Evolutionary conservation across 1,284 basidiomycete species (phyloP).

Genomic region (Grifola frondosa): DNA sequence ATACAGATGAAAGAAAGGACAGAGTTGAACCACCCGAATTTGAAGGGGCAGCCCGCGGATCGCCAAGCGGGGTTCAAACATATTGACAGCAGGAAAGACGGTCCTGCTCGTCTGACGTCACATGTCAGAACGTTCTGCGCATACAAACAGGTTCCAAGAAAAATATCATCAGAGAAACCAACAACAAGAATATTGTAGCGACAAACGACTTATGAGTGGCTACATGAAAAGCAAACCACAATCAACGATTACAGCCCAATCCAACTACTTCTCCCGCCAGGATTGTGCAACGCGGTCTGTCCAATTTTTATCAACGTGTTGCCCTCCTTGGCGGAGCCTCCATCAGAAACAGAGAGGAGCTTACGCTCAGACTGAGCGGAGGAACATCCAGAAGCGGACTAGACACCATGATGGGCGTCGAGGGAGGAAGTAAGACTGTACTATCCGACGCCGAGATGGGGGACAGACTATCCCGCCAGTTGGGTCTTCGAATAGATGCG

Average conservation of each 20-base stretch:
- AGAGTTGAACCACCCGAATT: no score
- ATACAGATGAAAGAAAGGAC: constrained; percentile 5
- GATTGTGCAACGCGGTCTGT: constrained; percentile 89
- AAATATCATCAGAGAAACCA: constrained; percentile 8
- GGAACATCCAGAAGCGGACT: constrained; percentile 54
- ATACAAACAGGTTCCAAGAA: constrained; percentile 14
- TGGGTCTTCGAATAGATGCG: constrained; percentile 22
- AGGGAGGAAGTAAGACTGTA: constrained; percentile 29
- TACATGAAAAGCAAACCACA: constrained; percentile 4
- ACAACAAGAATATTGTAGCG: constrained; percentile 2
- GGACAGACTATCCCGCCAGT: constrained; percentile 19
- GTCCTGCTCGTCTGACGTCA: no score
- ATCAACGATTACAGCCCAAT: constrained; percentile 63
- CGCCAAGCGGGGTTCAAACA: no score
- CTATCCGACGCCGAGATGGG: constrained; percentile 17
- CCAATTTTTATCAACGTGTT: constrained; percentile 79
- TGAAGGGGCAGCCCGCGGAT: no score
- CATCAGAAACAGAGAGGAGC: constrained; percentile 2
- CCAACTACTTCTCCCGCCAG: constrained; percentile 88
- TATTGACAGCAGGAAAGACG: no score
- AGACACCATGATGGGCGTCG: constrained; percentile 48
- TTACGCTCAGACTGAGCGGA: constrained; percentile 15
- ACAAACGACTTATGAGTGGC: no score
- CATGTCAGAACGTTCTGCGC: constrained; percentile 7
- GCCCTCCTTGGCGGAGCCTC: constrained; percentile 28